A percentile compares a stretch with the other conserved stretches of the same genome.
phyloP scores from a whole-genome alignment of 2,329 filamentous ascomycete genomes.

The Neurospora crassa region DNA sequence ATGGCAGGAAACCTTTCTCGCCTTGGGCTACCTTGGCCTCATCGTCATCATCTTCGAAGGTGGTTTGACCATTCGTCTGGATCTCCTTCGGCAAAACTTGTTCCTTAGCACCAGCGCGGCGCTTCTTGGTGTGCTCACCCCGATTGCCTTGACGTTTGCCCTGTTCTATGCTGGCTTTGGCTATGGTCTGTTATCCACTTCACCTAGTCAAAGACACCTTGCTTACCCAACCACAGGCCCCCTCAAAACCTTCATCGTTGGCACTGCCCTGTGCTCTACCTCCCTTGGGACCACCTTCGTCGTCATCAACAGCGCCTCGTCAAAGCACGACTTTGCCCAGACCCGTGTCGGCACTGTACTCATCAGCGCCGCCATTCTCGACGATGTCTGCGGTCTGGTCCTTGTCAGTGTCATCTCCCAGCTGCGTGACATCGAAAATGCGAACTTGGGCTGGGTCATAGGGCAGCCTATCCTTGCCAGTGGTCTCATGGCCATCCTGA shows the following conservation, averaged over 20 bases:
- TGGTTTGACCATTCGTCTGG: conserved; percentile 34
- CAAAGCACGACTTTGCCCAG: conserved; percentile 29
- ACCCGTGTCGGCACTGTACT: conserved; percentile 50
- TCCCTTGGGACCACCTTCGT: conserved; percentile 63
- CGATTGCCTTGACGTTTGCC: conserved; percentile 34
- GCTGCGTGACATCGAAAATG: conserved; percentile 32
- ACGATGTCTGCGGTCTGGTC: conserved; percentile 68
- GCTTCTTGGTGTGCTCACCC: conserved; percentile 33
- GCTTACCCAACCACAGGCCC: neutral
- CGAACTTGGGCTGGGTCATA: conserved; percentile 21
- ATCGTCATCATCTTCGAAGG: conserved; percentile 41
- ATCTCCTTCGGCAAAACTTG: conserved; percentile 35
- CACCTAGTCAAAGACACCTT: no score
- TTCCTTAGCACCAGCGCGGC: conserved; percentile 31
- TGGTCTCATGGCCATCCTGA: conserved; percentile 13
- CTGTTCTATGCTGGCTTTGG: conserved; percentile 33
- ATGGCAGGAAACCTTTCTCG: conserved; percentile 37
- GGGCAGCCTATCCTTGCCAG: conserved; percentile 16
- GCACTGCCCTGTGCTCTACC: conserved; percentile 65
- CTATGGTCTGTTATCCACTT: conserved; percentile 20
- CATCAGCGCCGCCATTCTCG: conserved; percentile 68
- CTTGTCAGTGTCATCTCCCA: conserved; percentile 69
- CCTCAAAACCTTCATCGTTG: conserved; percentile 58
- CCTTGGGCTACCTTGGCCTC: conserved; percentile 36
- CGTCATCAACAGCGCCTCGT: conserved; percentile 27